Evolutionary conservation across 257 asterid genomes (phyloP).

Genomic region (Solanum chilense): DNA sequence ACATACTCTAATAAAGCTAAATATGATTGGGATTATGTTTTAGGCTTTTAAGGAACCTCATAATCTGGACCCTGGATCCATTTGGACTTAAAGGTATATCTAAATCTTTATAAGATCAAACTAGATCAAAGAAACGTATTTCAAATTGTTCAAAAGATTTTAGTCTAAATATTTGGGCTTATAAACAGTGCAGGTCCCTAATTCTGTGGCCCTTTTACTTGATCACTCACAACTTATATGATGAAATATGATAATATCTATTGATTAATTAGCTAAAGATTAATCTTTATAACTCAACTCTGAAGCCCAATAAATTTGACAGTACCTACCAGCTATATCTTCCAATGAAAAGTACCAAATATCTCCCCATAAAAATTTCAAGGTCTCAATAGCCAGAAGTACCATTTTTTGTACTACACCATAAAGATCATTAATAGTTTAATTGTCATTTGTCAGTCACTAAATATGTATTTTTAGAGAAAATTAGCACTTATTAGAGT

Average conservation of each 20-base stretch:
- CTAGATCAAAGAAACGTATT: background rate
- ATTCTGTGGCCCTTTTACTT: background rate
- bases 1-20: background rate
- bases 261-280: background rate
- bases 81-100: background rate
- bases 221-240: background rate
- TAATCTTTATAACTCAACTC: background rate
- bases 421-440: too few relatives aligned
- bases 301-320: background rate
- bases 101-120: background rate
- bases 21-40: background rate
- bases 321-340: background rate
- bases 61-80: background rate
- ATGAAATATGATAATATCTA: background rate
- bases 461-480: too few relatives aligned
- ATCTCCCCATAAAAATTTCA: background rate
- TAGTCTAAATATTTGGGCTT: background rate
- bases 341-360: background rate
- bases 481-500: too few relatives aligned
- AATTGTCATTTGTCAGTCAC: too few relatives aligned
- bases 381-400: background rate
- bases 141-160: background rate
- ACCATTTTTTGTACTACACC: background rate
- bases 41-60: background rate
- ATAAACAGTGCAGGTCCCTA: background rate